Evolutionary conservation across 2,329 filamentous ascomycete genomes (phyloP), one percentile per base, ranked within the genome.

Genomic region (Paecilomyces sp.): DNA sequence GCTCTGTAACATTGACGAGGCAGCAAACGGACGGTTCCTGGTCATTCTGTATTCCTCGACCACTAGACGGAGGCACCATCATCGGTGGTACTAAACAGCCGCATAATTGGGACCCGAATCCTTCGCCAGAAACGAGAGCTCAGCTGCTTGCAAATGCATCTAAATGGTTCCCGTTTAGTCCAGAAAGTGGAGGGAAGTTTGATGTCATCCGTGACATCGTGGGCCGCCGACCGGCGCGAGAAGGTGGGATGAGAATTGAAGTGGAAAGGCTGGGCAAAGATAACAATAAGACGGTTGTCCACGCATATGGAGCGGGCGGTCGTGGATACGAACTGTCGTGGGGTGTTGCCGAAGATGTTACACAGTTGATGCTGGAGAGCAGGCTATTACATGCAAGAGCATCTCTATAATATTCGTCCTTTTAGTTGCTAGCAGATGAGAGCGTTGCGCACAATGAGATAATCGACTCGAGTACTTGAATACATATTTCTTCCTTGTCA

Each of bases 81-180:
- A 82, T 89, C 22, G 87, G 86, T 4, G 86, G 86, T 0, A 89
- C 85, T 9, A 88, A 87, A 68, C 82, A 88, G 66, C 77, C 80
- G 0, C 73, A 82, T 58, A 76, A 87, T 68, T 86, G 82, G 82
- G 76, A 82, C 54, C 69, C 78, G 0, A 72, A 77, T 18, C 80
- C 84, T 1, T 82, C 77, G 0, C 60, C 64, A 1, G 78, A 79
- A 54, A 79, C 81, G 0, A 72, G 85, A 18, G 70, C 75, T 41
- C 68, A 65, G 30, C 70, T 88, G 13, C 76, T 88, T 4, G 62
- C 64, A 2, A 74, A 74, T 12, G 76, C 73, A 51, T 70, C 70
- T 1, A 72, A 76, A 56, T 72, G 71, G 67, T 78, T 78, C 62
- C 75, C 77, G 1, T 73, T 78, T 54, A 68, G 73, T 13, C 57